Evolutionary conservation across 108 stramenopile genomes (phyloP).

Genomic region (Nitzschia sp.): DNA sequence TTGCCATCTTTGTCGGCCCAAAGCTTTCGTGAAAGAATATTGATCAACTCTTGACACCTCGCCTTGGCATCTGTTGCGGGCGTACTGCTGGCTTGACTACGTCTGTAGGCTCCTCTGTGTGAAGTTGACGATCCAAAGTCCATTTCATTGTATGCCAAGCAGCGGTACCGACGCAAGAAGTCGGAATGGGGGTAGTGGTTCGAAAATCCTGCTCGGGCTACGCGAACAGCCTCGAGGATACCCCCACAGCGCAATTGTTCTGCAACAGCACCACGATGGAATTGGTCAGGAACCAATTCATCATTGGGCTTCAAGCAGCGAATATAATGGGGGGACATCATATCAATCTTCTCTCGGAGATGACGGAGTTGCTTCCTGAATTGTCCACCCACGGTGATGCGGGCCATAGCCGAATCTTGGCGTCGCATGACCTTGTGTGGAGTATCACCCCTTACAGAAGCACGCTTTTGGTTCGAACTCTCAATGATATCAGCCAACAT

Average conservation of each 20-base stretch:
- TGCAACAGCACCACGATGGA: slow-evolving; percentile 77
- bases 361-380: slow-evolving; percentile 64
- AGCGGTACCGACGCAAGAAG: slow-evolving; percentile 64
- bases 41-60: slow-evolving; percentile 34
- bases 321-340: slow-evolving; percentile 82
- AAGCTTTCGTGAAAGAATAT: slow-evolving; percentile 30
- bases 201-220: slow-evolving; percentile 87
- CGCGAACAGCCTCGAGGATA: slow-evolving; percentile 89
- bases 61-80: slow-evolving; percentile 10
- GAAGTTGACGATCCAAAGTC: background rate
- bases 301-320: slow-evolving; percentile 94
- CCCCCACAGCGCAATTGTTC: slow-evolving; percentile 89
- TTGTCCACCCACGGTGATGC: slow-evolving; percentile 73
- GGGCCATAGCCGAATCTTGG: slow-evolving; percentile 45
- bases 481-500: slow-evolving; percentile 49
- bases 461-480: slow-evolving; percentile 5
- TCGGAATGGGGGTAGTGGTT: slow-evolving; percentile 79
- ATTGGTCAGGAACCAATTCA: slow-evolving; percentile 70
- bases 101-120: background rate
- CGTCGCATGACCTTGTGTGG: slow-evolving; percentile 14
- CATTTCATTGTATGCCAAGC: slow-evolving; percentile 45
- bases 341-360: slow-evolving; percentile 70
- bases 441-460: slow-evolving; percentile 1
- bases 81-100: background rate
- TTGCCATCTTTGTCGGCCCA: slow-evolving; percentile 18